These are phyloP conservation scores for Phytophthora sojae DNA, from an alignment of 352 stramenopile species.

Conservation along the genomic window DNA sequence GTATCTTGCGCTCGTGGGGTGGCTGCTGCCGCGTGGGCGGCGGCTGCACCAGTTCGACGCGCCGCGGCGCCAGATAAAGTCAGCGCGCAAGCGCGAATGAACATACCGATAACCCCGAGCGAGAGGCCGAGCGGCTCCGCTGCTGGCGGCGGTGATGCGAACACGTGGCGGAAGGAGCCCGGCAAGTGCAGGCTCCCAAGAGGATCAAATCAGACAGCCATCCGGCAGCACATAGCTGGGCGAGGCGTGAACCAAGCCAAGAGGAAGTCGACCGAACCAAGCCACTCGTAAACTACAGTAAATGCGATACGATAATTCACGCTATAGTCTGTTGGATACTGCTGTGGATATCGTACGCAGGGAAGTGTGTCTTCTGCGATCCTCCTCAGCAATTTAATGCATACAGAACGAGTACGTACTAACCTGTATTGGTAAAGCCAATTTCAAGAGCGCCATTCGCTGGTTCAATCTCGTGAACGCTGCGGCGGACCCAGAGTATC, in stretches of 20 bases:
- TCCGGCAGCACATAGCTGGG: background rate
- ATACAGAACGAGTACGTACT: background rate
- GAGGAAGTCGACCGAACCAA: background rate
- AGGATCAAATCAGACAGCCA: background rate
- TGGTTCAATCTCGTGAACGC: background rate
- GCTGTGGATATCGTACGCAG: background rate
- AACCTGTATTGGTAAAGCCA: too few species aligned
- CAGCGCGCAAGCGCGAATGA: slow-evolving; percentile 20
- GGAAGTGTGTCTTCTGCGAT: background rate
- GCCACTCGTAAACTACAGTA: background rate
- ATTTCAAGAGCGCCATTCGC: too few species aligned
- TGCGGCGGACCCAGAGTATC: too few species aligned
- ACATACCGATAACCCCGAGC: background rate
- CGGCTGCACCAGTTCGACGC: slow-evolving; percentile 10
- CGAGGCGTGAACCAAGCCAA: background rate
- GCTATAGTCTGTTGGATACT: background rate
- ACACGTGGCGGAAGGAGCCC: background rate
- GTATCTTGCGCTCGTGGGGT: slow-evolving; percentile 60
- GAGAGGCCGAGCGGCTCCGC: background rate
- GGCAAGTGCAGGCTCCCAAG: background rate
- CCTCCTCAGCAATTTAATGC: background rate
- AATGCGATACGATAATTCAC: background rate
- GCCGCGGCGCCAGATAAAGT: slow-evolving; percentile 16
- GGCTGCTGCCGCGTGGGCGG: slow-evolving; percentile 49
- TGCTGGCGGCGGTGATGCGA: background rate